Evolutionary conservation across 768 basidiomycete genomes (phyloP).

Genomic region (Dendrothele bispora): DNA sequence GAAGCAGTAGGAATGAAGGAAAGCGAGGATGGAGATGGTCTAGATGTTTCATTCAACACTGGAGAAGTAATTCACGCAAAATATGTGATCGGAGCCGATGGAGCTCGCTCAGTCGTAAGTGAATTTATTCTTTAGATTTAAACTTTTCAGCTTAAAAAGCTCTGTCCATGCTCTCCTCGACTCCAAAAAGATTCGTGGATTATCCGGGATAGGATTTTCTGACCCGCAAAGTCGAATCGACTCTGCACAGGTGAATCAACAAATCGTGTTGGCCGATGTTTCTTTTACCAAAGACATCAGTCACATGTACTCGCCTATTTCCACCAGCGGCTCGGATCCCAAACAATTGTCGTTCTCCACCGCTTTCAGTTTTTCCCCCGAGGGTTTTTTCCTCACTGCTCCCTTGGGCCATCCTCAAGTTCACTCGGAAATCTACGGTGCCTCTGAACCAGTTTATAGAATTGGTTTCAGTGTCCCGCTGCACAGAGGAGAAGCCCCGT

Average conservation of each 20-base stretch:
- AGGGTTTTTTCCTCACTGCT: background rate
- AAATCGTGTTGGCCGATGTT: slow-evolving; percentile 42
- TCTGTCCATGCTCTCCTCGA: too few species aligned
- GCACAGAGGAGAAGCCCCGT: slow-evolving; percentile 31
- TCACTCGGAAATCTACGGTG: background rate
- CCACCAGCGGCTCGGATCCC: too few species aligned
- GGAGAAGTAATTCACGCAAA: too few species aligned
- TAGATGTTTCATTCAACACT: too few species aligned
- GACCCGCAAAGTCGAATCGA: slow-evolving; percentile 30
- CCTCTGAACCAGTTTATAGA: slow-evolving; percentile 2
- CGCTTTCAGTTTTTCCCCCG: too few species aligned
- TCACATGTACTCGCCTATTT: too few species aligned
- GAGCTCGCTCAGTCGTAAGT: too few species aligned
- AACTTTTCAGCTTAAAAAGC: slow-evolving; percentile 5
- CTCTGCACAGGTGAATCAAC: slow-evolving; percentile 20
- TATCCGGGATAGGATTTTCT: slow-evolving; percentile 34
- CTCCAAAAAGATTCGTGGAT: slow-evolving; percentile 41
- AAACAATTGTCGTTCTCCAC: too few species aligned
- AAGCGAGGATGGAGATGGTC: too few species aligned
- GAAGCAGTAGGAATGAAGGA: slow-evolving; percentile 31
- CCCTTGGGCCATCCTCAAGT: slow-evolving; percentile 1
- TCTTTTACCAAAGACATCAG: too few species aligned
- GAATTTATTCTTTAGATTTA: slow-evolving; percentile 34
- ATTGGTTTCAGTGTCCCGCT: slow-evolving; percentile 9
- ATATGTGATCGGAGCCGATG: slow-evolving; percentile 47